Conservation (phyloP, 2,329 filamentous ascomycete species). For the Sporothrix pseudoabietina region DNA sequence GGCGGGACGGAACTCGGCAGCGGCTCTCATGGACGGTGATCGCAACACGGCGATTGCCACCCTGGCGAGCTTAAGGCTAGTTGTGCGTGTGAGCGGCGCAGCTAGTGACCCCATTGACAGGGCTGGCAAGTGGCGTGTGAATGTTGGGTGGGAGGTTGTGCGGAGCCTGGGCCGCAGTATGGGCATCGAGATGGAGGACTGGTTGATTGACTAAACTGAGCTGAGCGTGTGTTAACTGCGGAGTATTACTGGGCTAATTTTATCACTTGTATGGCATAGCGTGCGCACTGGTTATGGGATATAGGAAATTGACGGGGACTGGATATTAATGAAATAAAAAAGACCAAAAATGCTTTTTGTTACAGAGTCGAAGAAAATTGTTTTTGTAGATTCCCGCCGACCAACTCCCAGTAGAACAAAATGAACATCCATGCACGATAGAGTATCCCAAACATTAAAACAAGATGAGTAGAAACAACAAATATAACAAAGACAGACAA, state of each 20-base stretch:
- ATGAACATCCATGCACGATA: slow-evolving; percentile 15
- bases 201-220: slow-evolving; percentile 62
- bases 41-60: slow-evolving; percentile 70
- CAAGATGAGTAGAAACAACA: background rate
- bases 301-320: background rate
- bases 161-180: slow-evolving; percentile 70
- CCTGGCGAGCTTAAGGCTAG: slow-evolving; percentile 67
- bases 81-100: slow-evolving; percentile 64
- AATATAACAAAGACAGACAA: background rate
- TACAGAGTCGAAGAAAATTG: background rate
- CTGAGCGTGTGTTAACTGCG: background rate
- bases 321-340: slow-evolving; percentile 2
- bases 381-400: background rate
- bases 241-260: background rate
- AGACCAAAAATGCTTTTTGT: slow-evolving; percentile 5
- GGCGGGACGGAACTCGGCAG: slow-evolving; percentile 33
- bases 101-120: slow-evolving; percentile 67
- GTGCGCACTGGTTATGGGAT: background rate
- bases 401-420: slow-evolving; percentile 22
- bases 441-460: slow-evolving; percentile 23
- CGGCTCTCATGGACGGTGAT: slow-evolving; percentile 54
- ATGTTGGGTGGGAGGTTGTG: slow-evolving; percentile 76
- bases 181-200: slow-evolving; percentile 78
- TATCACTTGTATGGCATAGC: slow-evolving; percentile 14
- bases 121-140: slow-evolving; percentile 74